Evolutionary conservation across 2,329 filamentous ascomycete species (phyloP).

Genomic region (Blastomyces silverae): DNA sequence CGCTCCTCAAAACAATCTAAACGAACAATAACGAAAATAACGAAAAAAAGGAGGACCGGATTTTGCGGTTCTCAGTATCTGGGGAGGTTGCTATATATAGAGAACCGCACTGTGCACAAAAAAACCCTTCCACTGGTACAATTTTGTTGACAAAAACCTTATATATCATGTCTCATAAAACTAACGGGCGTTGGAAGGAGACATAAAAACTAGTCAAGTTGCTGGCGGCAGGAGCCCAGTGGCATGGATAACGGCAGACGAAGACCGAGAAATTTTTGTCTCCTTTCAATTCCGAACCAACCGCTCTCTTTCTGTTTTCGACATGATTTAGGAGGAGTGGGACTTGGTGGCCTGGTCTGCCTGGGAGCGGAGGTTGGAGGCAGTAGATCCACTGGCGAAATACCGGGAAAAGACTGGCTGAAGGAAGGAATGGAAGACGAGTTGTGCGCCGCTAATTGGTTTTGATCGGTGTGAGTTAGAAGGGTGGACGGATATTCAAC

Average conservation of each 20-base stretch:
- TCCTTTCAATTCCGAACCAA: constrained; percentile 2
- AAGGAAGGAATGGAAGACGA: constrained; percentile 95
- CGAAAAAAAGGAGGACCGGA: not conserved
- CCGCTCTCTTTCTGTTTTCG: not conserved
- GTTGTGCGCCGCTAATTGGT: constrained; percentile 69
- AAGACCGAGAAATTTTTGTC: not conserved
- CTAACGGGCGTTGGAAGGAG: constrained; percentile 9
- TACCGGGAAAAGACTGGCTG: constrained; percentile 87
- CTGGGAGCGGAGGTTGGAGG: constrained; percentile 81
- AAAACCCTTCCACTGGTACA: not conserved
- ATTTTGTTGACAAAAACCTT: constrained; percentile 10
- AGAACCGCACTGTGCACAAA: constrained; percentile 2
- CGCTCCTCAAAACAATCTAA: constrained; percentile 3
- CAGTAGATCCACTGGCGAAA: constrained; percentile 70
- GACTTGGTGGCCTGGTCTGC: constrained; percentile 61
- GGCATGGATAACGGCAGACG: not conserved
- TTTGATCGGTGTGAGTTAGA: not conserved
- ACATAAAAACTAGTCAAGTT: constrained; percentile 7
- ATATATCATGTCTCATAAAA: constrained; percentile 14
- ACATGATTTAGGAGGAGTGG: constrained; percentile 53
- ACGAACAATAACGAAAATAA: not conserved
- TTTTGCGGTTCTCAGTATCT: constrained; percentile 6
- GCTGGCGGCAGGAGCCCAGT: not conserved
- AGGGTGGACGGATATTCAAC: constrained; percentile 6
- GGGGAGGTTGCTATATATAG: constrained; percentile 2